Evolutionary conservation across 495 filamentous ascomycete species (phyloP).

Genomic region (Pseudevernia furfuracea): DNA sequence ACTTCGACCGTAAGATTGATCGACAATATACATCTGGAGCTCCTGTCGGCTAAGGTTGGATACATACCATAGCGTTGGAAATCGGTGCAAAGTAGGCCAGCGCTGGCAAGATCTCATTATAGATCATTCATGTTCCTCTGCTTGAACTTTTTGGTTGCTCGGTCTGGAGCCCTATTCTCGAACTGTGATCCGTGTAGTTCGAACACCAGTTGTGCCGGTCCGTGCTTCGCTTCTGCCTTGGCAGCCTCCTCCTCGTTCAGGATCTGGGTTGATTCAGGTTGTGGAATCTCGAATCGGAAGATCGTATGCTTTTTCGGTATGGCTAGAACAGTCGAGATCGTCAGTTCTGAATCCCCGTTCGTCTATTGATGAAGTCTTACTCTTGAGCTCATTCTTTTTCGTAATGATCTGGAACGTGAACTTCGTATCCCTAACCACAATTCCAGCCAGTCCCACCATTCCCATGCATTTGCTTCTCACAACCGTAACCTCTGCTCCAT

Average conservation of each 20-base stretch:
- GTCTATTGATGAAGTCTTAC: constrained; percentile 34
- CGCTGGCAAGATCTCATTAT: constrained; percentile 33
- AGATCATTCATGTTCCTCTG: constrained; percentile 60
- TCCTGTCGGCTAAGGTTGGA: constrained; percentile 21
- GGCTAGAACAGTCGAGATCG: constrained; percentile 31
- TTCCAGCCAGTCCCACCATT: constrained; percentile 74
- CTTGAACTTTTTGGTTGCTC: constrained; percentile 89
- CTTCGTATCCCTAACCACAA: constrained; percentile 82
- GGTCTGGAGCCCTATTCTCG: constrained; percentile 69
- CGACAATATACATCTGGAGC: constrained; percentile 78
- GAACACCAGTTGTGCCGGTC: constrained; percentile 52
- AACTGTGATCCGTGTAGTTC: constrained; percentile 87
- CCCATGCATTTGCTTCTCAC: constrained; percentile 71
- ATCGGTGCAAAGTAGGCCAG: not conserved
- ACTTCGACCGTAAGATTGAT: constrained; percentile 76
- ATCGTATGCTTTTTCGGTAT: constrained; percentile 85
- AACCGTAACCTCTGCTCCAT: constrained; percentile 79
- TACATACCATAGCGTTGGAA: constrained; percentile 10
- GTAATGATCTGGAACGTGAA: constrained; percentile 81
- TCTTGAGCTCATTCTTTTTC: constrained; percentile 50
- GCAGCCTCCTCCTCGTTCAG: constrained; percentile 16
- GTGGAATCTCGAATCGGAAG: constrained; percentile 68
- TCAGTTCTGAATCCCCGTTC: too few relatives aligned
- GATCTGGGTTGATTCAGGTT: constrained; percentile 29
- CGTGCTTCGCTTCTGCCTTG: constrained; percentile 25